phyloP scores from a whole-genome alignment of 75 land plant species.

The Pinus albicaulis region DNA sequence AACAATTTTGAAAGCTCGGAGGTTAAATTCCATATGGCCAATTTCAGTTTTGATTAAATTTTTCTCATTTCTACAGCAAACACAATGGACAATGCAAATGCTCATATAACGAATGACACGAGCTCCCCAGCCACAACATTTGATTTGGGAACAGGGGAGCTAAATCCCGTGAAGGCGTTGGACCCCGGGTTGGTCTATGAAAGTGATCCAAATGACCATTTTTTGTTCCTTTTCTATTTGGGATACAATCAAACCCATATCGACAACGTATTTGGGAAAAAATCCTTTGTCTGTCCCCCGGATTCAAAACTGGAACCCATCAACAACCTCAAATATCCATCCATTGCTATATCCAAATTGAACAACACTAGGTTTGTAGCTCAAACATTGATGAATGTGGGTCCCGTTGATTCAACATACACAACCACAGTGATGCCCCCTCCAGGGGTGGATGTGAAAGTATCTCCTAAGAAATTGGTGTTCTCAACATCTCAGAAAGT shows the following conservation, averaged over 20 bases:
- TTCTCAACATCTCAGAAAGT: conserved; percentile 13
- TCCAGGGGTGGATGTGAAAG: conserved; percentile 36
- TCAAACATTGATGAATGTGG: conserved; percentile 57
- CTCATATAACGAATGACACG: conserved; percentile 23
- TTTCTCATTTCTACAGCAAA: conserved; percentile 32
- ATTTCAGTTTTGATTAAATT: too few species aligned
- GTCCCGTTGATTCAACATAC: conserved; percentile 37
- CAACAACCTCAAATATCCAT: conserved; percentile 63
- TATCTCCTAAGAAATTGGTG: conserved; percentile 39
- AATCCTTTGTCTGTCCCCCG: conserved; percentile 15
- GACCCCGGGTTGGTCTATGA: conserved; percentile 69
- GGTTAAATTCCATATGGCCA: too few species aligned
- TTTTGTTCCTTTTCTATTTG: conserved; percentile 51
- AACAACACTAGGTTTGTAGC: conserved; percentile 1
- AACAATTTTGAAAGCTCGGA: too few species aligned
- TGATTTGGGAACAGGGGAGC: conserved; percentile 60
- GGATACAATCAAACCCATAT: conserved; percentile 50
- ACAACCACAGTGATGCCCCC: conserved; percentile 31
- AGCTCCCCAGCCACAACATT: conserved; percentile 33
- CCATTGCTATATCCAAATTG: conserved; percentile 51
- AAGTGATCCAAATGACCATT: conserved; percentile 35
- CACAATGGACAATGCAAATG: conserved; percentile 29
- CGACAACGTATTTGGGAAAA: background rate
- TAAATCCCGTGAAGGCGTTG: conserved; percentile 55
- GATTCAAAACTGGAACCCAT: conserved; percentile 23